Base-by-base conservation (phyloP, 768 basidiomycete species). In the Leccinum subgranulosum region DNA sequence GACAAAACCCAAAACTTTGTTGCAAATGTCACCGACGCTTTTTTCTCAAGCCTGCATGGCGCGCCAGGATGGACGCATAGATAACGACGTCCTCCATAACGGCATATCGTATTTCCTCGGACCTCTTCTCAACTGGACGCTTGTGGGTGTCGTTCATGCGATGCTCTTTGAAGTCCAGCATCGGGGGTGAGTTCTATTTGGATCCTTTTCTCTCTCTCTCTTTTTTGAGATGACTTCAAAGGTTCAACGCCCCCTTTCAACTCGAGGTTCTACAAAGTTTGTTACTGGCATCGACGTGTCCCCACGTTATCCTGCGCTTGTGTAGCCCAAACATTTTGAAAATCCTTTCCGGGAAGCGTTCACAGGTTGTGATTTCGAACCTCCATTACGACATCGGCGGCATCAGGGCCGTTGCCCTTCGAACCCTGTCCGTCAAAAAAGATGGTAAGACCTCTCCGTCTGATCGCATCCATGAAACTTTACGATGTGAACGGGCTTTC, bases 81-180 rank as follows among this genome's bases (percentile, higher is more conserved):
- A 91, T 58, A 78, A 70, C 49, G 90, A 90, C 27, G 78, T 80
- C 19, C 71, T 93, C 21, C 80, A 80, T 69, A 92, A 87, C 60
- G 91, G 91, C 1, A 78, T 91, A 34, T 85, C 86, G 6, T 92
- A 89, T 69, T 92, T 92, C 64, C 80, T 84, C 21, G 83, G 84
- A 5, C 83, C 85, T 0, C 74, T 92, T 19, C 76, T 93, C 41
- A 85, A 82, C 60, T 93, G 91, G 91, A 91, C 90, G 0, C 78
- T 92, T 6, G 84, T 86, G 3, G 88, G 88, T 3, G 84, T 92
- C 11, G 77, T 91, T 54, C 82, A 81, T 67, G 81, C 79, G 1
- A 76, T 92, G 55, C 69, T 84, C 27, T 77, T 74, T 57, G 88
- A 92, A 51, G 78, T 90, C 39, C 78, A 83, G 54, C 76, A 77